Evolutionary conservation across 805 yeast species (phyloP), one percentile per base, ranked within the genome.

Genomic region (Komagataella ulmi): DNA sequence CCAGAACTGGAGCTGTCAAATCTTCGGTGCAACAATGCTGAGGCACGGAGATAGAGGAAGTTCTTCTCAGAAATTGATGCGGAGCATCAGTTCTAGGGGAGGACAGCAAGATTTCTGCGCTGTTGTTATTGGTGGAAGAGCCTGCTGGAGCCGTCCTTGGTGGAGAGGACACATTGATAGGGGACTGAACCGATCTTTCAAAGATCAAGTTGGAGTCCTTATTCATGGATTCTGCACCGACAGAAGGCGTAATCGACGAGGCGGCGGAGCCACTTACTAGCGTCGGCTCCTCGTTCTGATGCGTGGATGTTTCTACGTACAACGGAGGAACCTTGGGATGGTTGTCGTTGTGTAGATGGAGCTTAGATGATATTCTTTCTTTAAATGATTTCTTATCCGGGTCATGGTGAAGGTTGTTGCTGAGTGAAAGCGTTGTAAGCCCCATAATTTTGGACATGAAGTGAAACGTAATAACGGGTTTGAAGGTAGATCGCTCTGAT

Each of bases 1-100:
- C 95, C 57, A 88, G 70, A 6, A 87, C 87, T 0, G 96, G 90
- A 1, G 95, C 85, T 18, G 88, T 85, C 57, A 67, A 77, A 64
- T 88, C 85, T 63, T 87, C 86, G 58, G 65, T 72, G 66, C 58
- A 67, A 72, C 61, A 52, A 58, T 66, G 63, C 14, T 30, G 58
- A 30, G 40, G 40, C 40, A 58, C 40, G 12, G 40, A 30, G 6
- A 30, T 30, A 12, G 40, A 30, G n/a, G 40, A 30, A 30, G 40
- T 30, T 30, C 40, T 30, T 5, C 40, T 10, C 40, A 30, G 40
- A 5, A 30, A 30, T 14, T 30, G 40, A 14, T 30, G 40, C 14
- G 40, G 40, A 10, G 14, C n/a, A 30, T 30, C 40, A 2, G 40
- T 10, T 14, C 14, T 8, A 14, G 40, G 40, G 10, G 40, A 30